Percentiles rank a stretch among this genome's conserved stretches.
phyloP scores from a whole-genome alignment of 2,329 filamentous ascomycete species.

The Bipolaris bicolor region DNA sequence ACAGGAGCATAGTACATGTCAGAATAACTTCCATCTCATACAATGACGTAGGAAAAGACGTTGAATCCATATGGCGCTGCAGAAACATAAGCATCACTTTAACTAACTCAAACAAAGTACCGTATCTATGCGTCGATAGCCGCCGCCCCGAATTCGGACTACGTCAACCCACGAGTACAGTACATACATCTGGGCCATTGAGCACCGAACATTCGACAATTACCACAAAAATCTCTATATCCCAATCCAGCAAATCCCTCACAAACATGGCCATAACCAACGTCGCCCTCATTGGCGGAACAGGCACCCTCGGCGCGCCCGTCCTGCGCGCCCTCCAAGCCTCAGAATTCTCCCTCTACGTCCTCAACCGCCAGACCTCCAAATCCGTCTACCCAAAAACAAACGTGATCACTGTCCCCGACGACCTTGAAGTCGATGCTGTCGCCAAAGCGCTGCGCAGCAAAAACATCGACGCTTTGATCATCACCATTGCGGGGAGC shows the following conservation, averaged over 20 bases:
- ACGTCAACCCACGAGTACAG: no score
- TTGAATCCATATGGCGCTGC: no score
- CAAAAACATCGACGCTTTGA: conserved; percentile 56
- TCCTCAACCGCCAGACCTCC: conserved; percentile 45
- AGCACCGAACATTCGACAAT: background rate
- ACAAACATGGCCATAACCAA: conserved; percentile 41
- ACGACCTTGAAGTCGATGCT: conserved; percentile 43
- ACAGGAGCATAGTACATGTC: no score
- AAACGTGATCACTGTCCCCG: conserved; percentile 50
- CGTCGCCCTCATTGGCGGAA: conserved; percentile 51
- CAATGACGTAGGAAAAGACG: no score
- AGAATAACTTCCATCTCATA: no score
- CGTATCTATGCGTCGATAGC: conserved; percentile 3
- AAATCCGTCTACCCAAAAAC: conserved; percentile 51
- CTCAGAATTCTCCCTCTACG: conserved; percentile 41
- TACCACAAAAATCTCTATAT: background rate
- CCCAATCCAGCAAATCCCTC: background rate
- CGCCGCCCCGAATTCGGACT: background rate
- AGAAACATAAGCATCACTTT: no score
- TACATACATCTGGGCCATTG: no score
- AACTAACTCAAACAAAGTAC: background rate
- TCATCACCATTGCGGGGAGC: conserved; percentile 57
- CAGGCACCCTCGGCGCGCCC: conserved; percentile 43
- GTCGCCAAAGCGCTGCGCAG: conserved; percentile 52
- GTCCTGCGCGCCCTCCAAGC: conserved; percentile 42